Base-by-base conservation (phyloP, 345 rosid genomes). In the Tarenaya hassleriana region DNA sequence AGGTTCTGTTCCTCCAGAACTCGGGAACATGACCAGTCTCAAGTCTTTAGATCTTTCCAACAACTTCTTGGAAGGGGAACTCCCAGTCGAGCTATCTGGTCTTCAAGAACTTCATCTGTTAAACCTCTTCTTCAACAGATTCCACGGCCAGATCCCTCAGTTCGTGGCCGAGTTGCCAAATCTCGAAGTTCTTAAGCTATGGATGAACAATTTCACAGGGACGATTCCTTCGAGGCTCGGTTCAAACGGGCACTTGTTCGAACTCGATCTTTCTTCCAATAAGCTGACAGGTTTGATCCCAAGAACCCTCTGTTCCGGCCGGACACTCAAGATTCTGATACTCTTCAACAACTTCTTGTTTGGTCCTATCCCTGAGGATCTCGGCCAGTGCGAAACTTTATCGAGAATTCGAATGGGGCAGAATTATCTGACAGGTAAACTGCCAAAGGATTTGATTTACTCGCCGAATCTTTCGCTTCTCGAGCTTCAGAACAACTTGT, bases 141-240 rank as follows among this genome's bases (percentile, higher is more conserved):
- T 91, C 7, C 95, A 87, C 5, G 98, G 98, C 0, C 77, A 81
- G 45, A 83, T 91, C 47, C 98, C 96, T 13, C 75, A 54, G 55
- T 84, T 73, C 41, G 64, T 81, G 7, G 83, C 81, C 7, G 73
- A 69, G 31, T 69, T 87, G 19, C 82, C 82, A 14, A 64, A 74
- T 66, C 56, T 91, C 58, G 71, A 84, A 50, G 60, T 71, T 11
- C 64, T 91, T 34, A 70, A 69, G 55, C 78, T 91, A 29, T 91
- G 96, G 98, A 78, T 69, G 71, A 91, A 91, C 62, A 87, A 87
- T 61, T 91, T 87, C 79, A 91, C 96, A 0, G 98, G 98, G 4
- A 56, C 67, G 52, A 81, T 87, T 58, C 98, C 98, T 42, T 20
- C 64, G 3, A 73, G 62, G 42, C 95, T 91, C 1, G 98, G 98